Evolutionary conservation across 768 basidiomycete species (phyloP), one percentile per base, ranked within the genome.

Genomic region (Royoungia palumana): DNA sequence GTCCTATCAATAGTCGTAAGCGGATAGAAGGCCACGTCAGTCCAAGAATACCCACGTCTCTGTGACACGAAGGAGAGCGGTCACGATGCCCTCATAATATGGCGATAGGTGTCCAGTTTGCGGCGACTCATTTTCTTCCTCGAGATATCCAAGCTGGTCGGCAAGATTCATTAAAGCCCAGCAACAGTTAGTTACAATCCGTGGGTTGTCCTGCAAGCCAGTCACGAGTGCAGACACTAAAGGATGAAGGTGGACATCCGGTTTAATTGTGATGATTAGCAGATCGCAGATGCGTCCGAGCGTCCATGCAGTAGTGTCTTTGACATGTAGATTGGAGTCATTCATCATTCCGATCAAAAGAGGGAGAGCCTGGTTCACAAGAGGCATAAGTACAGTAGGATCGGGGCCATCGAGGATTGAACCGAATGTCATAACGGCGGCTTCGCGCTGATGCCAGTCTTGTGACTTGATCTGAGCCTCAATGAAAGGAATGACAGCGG

Each of bases 271-370:
- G 41, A 78, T 70, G 58, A 94, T 83, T 56, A 97, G 75, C 48
- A 91, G 71, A 61, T 98, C 96, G 63, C 93, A 95, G 55, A 99
- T 95, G 35, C 93, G 78, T 17, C 94, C 94, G 13, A 99, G 77
- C 2, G 96, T 98, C 95, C 95, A 99, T 3, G 96, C 94, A 22
- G 91, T 92, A 2, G 94, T 95, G 66, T 98, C 96, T 70, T 94
- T 91, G 57, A 99, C 95, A 51, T 92, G 88, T 2, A 80, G 39
- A 54, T 94, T 84, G 30, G 75, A 60, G 64, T 98, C 96, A 40
- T 73, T 76, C 91, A 98, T 95, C 94, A 96, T 95, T 57, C 85
- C 84, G 63, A 98, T 93, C 41, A 99, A 78, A 35, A 94, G 84
- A 6, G 92, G 92, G 12, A 99, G 77, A 1, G 96, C 96, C 66